Conservation (phyloP, 192 early-diverging fungal species). For the Physocladia obscura region DNA sequence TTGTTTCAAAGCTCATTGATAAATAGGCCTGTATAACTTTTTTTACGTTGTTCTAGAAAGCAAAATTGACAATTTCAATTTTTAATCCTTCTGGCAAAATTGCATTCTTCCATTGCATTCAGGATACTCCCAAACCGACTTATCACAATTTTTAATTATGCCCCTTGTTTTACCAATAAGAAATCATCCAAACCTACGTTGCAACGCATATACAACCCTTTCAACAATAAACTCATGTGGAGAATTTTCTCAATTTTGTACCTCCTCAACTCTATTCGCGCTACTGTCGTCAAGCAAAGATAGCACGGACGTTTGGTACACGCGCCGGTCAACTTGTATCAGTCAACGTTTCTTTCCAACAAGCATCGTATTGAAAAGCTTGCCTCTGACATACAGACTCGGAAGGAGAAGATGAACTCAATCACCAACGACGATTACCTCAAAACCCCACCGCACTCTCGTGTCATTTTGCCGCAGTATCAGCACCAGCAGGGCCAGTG, state of each 20-base stretch:
- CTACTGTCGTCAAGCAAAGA: constrained; percentile 18
- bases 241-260: background rate
- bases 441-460: constrained; percentile 18
- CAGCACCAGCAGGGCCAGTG: background rate
- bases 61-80: too few species aligned
- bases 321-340: too few species aligned
- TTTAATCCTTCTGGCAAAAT: too few species aligned
- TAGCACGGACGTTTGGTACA: too few species aligned
- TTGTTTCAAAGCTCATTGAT: too few species aligned
- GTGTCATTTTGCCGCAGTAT: too few species aligned
- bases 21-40: too few species aligned
- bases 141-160: constrained; percentile 11
- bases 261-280: constrained; percentile 16
- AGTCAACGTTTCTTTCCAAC: too few species aligned
- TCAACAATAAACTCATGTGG: constrained; percentile 20
- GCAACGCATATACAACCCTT: constrained; percentile 24
- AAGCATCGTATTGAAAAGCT: background rate
- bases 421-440: constrained; percentile 10
- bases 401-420: constrained; percentile 17
- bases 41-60: too few species aligned
- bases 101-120: too few species aligned
- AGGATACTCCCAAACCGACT: constrained; percentile 15
- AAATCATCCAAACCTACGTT: constrained; percentile 4
- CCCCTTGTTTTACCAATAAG: constrained; percentile 7
- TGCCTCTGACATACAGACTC: constrained; percentile 1